These are phyloP conservation scores for Leccinum variicolor DNA, from an alignment of 768 basidiomycete species.

Conservation along the genomic window DNA sequence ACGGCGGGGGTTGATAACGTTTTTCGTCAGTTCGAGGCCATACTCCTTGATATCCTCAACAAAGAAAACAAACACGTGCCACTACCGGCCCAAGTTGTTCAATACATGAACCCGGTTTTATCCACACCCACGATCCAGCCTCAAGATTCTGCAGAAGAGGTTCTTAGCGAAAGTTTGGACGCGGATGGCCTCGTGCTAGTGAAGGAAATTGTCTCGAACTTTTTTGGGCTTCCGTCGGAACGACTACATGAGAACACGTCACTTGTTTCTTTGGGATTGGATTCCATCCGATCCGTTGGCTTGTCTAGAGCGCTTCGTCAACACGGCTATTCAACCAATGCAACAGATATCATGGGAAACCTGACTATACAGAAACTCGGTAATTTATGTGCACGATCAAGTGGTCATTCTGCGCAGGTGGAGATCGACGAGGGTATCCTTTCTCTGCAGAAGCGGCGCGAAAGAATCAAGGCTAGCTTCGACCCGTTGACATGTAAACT, in stretches of 20 bases:
- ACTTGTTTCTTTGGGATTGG: conserved; percentile 44
- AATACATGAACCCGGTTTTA: neutral
- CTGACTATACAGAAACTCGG: conserved; percentile 15
- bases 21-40: conserved; percentile 22
- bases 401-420: neutral
- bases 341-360: conserved; percentile 37
- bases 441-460: conserved; percentile 8
- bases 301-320: conserved; percentile 35
- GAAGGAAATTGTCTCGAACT: conserved; percentile 16
- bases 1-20: conserved; percentile 17
- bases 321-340: conserved; percentile 32
- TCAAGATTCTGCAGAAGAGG: neutral
- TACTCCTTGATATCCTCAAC: conserved; percentile 18
- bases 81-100: neutral
- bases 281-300: conserved; percentile 47
- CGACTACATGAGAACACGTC: conserved; percentile 25
- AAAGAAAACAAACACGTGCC: conserved; percentile 1
- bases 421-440: conserved; percentile 10
- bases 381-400: conserved; percentile 12
- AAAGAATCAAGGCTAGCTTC: conserved; percentile 17
- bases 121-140: neutral
- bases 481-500: conserved; percentile 16
- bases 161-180: neutral
- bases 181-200: conserved; percentile 7
- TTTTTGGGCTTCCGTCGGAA: conserved; percentile 15